Evolutionary conservation across 129 eudicot genomes (phyloP).

Genomic region (Dittrichia graveolens): DNA sequence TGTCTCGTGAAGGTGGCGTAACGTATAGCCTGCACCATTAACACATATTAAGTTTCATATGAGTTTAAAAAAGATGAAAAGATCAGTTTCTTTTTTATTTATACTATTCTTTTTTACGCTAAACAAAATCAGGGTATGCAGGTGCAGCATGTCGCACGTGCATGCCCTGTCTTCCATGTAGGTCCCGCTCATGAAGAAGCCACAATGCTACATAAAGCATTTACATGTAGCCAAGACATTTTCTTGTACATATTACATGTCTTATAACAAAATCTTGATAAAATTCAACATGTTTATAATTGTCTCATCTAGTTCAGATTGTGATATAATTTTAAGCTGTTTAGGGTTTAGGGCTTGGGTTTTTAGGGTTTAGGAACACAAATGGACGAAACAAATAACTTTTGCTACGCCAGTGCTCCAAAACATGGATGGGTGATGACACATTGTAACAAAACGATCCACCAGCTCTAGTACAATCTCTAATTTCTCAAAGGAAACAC

Average conservation of each 20-base stretch:
- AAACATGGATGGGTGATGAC: not conserved
- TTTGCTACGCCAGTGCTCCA: not conserved
- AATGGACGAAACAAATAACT: not conserved
- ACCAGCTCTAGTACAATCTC: not conserved
- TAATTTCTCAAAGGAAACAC: slow-evolving; percentile 1
- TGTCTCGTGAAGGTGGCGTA: slow-evolving; percentile 80
- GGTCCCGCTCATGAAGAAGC: too few species aligned
- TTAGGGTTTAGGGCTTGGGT: not conserved
- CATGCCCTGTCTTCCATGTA: too few species aligned
- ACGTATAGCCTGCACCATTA: slow-evolving; percentile 64
- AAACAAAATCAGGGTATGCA: not conserved
- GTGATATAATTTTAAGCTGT: not conserved
- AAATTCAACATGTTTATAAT: not conserved
- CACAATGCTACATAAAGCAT: too few species aligned
- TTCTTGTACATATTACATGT: too few species aligned
- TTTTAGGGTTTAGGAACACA: not conserved
- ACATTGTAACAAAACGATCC: not conserved
- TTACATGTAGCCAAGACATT: too few species aligned
- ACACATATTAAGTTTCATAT: slow-evolving; percentile 11
- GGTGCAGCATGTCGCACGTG: too few species aligned
- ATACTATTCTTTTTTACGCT: not conserved
- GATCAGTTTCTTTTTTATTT: not conserved
- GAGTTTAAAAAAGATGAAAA: not conserved
- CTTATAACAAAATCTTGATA: too few species aligned
- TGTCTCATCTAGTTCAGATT: not conserved